These are phyloP conservation scores for Annona squamosa DNA, from an alignment of 164 flowering plant genomes.

Conservation along the genomic window DNA sequence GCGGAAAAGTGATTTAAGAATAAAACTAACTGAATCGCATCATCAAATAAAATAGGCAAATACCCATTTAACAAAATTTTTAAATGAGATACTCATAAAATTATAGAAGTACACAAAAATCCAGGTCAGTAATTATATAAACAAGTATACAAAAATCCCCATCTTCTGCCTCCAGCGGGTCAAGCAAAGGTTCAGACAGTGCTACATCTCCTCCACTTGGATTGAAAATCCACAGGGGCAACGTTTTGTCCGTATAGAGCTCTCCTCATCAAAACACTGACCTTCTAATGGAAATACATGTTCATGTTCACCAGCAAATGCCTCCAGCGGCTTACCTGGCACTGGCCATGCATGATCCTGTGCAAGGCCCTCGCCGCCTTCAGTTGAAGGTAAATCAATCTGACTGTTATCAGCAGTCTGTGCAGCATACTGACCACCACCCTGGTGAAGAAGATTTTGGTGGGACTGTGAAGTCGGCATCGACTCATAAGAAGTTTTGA, in stretches of 20 bases:
- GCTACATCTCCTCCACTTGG: constrained; percentile 74
- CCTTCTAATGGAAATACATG: constrained; percentile 62
- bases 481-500: constrained; percentile 46
- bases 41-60: no score
- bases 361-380: constrained; percentile 8
- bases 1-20: no score
- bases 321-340: constrained; percentile 1
- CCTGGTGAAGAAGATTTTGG: constrained; percentile 5
- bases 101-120: no score
- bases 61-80: no score
- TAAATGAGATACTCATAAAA: no score
- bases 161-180: neutral
- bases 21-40: no score
- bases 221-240: constrained; percentile 84
- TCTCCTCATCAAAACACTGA: constrained; percentile 48
- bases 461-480: constrained; percentile 17
- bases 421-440: constrained; percentile 3
- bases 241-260: constrained; percentile 44
- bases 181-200: neutral
- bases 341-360: constrained; percentile 4
- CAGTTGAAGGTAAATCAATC: constrained; percentile 11
- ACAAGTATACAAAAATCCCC: neutral
- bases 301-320: constrained; percentile 41
- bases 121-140: no score
- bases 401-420: constrained; percentile 4